Base-by-base conservation (phyloP, 805 yeast species). In the Wilhelminamyces savonicus region DNA sequence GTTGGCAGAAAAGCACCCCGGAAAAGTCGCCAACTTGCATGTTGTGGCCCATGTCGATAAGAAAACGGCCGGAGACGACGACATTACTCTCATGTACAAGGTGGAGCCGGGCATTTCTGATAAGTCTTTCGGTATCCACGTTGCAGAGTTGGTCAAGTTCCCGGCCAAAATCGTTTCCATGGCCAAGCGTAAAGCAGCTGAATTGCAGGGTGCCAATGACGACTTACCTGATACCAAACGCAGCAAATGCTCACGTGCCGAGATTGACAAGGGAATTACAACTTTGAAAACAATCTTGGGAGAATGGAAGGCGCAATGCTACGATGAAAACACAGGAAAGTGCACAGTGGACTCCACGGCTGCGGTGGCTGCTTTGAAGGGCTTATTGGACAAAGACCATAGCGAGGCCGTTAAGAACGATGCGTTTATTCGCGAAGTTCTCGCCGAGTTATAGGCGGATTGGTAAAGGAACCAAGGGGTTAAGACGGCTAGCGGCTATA, bases 81-180 rank as follows among this genome's bases (percentile, higher is more conserved):
- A 86, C 41, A 85, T 92, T 41, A 87, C 97, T 0, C 66, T 92
- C 34, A 63, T 92, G 43, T 92, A 92, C 59, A 83, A 81, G 48
- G 97, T 92, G n/a, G 96, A 86, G 43, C 83, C 85, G 1, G 98
- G 98, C n/a, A 76, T 88, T 29, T 80, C 94, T 2, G 95, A 86
- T 54, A 92, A 88, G 55, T 87, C 97, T 0, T 92, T 92, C 60
- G 98, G 98, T 57, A 88, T 92, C 27, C 95, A 92, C 52, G 98
- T 92, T 26, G 97, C 97, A 0, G 97, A 92, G 56, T 78, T 90
- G 18, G 97, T 90, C 13, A 82, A 84, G 43, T 92, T 92, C 56
- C 98, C 97, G 2, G 62, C 66, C 15, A 92, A 92, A 55, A 92
- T 92, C 28, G 77, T 92, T 27, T 71, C 75, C 34, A 92, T 92